Percentiles rank a stretch among this genome's conserved stretches.
Conservation (phyloP, 2,329 filamentous ascomycete species). For the Paramyrothecium sp. region DNA sequence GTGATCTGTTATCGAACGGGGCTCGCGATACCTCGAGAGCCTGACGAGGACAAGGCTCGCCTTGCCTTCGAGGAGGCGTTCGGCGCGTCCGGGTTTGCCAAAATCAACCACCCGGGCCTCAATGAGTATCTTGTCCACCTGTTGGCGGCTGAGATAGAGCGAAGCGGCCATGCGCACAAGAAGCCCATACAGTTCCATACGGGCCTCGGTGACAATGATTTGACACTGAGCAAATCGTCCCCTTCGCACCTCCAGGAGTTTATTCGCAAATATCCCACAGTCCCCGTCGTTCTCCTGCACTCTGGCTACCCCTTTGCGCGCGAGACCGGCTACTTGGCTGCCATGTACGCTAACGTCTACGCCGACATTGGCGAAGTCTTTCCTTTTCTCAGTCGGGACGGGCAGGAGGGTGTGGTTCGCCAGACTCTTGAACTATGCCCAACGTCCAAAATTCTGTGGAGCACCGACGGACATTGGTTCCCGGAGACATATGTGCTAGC, state of each 20-base stretch:
- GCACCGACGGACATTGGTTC: conserved; percentile 76
- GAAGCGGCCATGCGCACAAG: conserved; percentile 39
- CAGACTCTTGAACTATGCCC: conserved; percentile 76
- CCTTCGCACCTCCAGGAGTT: conserved; percentile 74
- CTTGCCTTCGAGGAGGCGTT: conserved; percentile 38
- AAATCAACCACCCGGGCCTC: conserved; percentile 61
- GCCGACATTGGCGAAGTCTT: conserved; percentile 83
- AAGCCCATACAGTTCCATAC: conserved; percentile 86
- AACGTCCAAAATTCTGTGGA: conserved; percentile 74
- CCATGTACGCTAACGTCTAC: conserved; percentile 76
- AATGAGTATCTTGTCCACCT: conserved; percentile 70
- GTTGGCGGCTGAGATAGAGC: conserved; percentile 57
- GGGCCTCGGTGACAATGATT: conserved; percentile 77
- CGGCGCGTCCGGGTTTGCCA: conserved; percentile 15
- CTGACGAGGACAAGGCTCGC: conserved; percentile 39
- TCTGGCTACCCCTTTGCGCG: conserved; percentile 79
- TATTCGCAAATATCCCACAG: conserved; percentile 64
- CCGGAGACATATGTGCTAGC: conserved; percentile 77
- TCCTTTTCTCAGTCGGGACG: conserved; percentile 72
- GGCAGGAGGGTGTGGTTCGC: conserved; percentile 68
- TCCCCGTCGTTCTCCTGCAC: conserved; percentile 77
- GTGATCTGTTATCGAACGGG: conserved; percentile 81
- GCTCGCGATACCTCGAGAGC: conserved; percentile 52
- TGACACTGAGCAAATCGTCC: conserved; percentile 66
- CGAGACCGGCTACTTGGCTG: conserved; percentile 76